These are phyloP conservation scores for Leishmania tarentolae DNA, from an alignment of 208 protist genomes.

Conservation along the genomic window DNA sequence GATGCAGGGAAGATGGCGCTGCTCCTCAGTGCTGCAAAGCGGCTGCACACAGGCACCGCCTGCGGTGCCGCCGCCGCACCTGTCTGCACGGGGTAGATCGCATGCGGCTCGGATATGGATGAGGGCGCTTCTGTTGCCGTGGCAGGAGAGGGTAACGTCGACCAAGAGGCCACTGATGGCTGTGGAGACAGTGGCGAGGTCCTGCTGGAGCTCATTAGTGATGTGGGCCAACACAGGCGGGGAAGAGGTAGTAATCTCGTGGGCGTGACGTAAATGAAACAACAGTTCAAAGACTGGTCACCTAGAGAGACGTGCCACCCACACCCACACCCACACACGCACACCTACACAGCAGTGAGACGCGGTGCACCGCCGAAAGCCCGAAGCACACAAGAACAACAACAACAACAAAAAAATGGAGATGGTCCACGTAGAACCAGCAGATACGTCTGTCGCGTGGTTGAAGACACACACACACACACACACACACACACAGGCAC, in stretches of 20 bases:
- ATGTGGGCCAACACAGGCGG: not conserved
- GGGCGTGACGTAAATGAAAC: not conserved
- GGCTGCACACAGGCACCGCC: not conserved
- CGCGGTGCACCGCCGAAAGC: not conserved
- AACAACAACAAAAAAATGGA: not conserved
- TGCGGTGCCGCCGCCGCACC: not conserved
- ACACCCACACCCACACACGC: not conserved
- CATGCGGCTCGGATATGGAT: not conserved
- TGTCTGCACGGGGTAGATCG: not conserved
- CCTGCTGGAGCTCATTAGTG: not conserved
- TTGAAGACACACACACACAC: not conserved
- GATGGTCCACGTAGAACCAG: no score
- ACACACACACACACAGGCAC: not conserved
- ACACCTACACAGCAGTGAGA: no score
- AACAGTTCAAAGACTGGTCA: no score
- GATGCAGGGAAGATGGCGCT: not conserved
- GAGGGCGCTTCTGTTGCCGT: not conserved
- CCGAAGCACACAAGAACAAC: not conserved
- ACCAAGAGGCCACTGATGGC: not conserved
- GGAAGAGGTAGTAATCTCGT: not conserved
- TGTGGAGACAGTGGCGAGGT: not conserved
- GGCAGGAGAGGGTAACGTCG: not conserved
- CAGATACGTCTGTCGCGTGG: no score
- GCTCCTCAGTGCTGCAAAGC: constrained; percentile 24
- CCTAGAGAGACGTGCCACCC: no score